Base-by-base conservation (phyloP, 768 basidiomycete species). In the Leccinum ochraceum region DNA sequence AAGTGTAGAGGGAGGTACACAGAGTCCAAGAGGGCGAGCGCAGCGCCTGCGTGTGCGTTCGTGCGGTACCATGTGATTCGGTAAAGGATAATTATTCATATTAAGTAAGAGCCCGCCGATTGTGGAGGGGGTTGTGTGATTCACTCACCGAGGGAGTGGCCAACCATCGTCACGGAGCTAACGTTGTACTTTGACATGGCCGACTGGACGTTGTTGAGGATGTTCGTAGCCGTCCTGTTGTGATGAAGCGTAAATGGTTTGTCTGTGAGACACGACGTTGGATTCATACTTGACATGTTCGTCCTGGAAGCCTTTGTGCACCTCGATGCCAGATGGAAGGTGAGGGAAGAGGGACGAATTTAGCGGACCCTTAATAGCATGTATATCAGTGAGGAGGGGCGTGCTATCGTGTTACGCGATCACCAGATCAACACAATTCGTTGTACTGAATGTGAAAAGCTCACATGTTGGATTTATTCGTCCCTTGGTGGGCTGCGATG, bases 291-390 rank as follows among this genome's bases (percentile, higher is more conserved):
- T 65, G 3, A 79, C 73, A 3, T 86, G 85, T 5, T 73, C 76
- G 1, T 67, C 61, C 14, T 51, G 67, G 63, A 86, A 86, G 1
- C 84, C 85, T 14, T 59, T 58, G 63, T 85, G 84, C 0, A 76
- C 78, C 59, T 74, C 10, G 3, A 86, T 69, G 11, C 57, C 61
- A 2, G 77, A 74, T 49, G 68, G 59, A 16, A 85, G 37, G 0
- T 80, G 80, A 0, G 81, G 82, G 73, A 85, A 86, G 3, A 83
- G 74, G 0, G 72, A 59, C 1, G 77, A 20, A 58, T 81, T 67
- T 30, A 83, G 66, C 2, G 30, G 56, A 8, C 60, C 59, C 46
- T 73, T 68, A 34, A 73, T 17, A 57, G 81, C 37, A 54, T 81
- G 61, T 0, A 28, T 60, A 61, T 84, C 83, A 0, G 79, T 80